These are phyloP conservation scores for Saccharomycopsis oosterbeekiorum DNA, from an alignment of 805 yeast genomes.

Conservation along the genomic window DNA sequence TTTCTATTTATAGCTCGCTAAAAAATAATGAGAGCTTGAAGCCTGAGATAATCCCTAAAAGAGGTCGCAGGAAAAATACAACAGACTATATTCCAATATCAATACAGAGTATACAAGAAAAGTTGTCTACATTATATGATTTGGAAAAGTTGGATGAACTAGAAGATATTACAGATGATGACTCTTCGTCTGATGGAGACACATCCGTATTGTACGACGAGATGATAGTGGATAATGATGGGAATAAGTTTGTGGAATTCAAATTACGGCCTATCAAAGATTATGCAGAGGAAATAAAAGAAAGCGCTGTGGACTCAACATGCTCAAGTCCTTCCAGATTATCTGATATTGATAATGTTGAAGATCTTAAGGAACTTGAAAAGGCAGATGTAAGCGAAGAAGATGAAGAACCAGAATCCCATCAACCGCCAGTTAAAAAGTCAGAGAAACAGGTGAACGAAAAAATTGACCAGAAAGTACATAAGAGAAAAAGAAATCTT, in stretches of 20 bases:
- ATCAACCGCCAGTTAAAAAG: neutral
- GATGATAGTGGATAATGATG: constrained; percentile 8
- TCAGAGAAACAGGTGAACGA: neutral
- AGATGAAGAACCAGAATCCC: neutral
- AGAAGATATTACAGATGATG: constrained; percentile 29
- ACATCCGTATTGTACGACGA: neutral
- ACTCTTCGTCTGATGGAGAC: constrained; percentile 16
- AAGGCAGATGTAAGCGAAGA: constrained; percentile 4
- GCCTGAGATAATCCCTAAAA: neutral
- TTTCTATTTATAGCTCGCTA: constrained; percentile 10
- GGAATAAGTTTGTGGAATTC: constrained; percentile 12
- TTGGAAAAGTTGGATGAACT: constrained; percentile 47
- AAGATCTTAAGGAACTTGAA: constrained; percentile 3
- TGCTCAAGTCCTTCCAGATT: constrained; percentile 15
- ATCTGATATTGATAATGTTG: constrained; percentile 4
- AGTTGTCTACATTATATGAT: constrained; percentile 44
- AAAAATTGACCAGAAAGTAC: neutral
- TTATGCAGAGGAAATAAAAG: neutral
- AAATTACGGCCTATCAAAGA: constrained; percentile 11
- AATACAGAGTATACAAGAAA: constrained; percentile 47
- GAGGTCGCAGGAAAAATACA: neutral
- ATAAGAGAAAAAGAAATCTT: constrained; percentile 1
- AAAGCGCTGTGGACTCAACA: constrained; percentile 10
- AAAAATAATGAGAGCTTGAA: neutral
- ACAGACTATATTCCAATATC: constrained; percentile 23